Conservation (phyloP, 371 early-diverging fungal species). For the Nematocida parisii region DNA sequence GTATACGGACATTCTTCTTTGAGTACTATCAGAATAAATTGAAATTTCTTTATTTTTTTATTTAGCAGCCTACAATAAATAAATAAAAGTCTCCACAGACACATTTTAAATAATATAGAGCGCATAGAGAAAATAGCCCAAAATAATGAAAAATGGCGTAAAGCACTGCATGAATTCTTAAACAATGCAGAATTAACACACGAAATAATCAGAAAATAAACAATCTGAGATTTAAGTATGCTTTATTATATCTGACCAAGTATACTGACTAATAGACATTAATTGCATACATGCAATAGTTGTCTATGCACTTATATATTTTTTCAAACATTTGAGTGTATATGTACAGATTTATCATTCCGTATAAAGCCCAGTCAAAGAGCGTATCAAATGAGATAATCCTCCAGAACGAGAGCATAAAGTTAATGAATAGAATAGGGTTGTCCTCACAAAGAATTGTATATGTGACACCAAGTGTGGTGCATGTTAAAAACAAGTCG, state of each 20-base stretch:
- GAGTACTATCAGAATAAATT: neutral
- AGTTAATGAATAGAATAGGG: slow-evolving; percentile 63
- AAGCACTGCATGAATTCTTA: too few species aligned
- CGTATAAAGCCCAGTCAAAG: slow-evolving; percentile 62
- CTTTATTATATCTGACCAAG: too few species aligned
- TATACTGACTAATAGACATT: slow-evolving; percentile 25
- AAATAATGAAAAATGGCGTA: too few species aligned
- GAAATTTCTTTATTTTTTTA: neutral
- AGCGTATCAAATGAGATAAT: slow-evolving; percentile 64
- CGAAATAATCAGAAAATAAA: too few species aligned
- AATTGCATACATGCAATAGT: slow-evolving; percentile 39
- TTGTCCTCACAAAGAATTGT: slow-evolving; percentile 34
- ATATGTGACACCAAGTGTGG: slow-evolving; percentile 42
- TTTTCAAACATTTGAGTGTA: slow-evolving; percentile 43
- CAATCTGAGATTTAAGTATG: too few species aligned
- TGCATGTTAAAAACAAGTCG: slow-evolving; percentile 12
- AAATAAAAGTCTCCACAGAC: too few species aligned
- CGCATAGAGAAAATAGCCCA: too few species aligned
- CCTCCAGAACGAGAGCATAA: slow-evolving; percentile 69
- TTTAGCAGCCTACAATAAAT: neutral
- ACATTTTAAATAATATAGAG: too few species aligned
- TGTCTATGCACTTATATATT: slow-evolving; percentile 57
- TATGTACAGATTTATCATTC: slow-evolving; percentile 41
- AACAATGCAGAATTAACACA: too few species aligned
- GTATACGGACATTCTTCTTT: slow-evolving; percentile 36